Conservation (phyloP, 768 basidiomycete species). For the Leccinum ochraceum region DNA sequence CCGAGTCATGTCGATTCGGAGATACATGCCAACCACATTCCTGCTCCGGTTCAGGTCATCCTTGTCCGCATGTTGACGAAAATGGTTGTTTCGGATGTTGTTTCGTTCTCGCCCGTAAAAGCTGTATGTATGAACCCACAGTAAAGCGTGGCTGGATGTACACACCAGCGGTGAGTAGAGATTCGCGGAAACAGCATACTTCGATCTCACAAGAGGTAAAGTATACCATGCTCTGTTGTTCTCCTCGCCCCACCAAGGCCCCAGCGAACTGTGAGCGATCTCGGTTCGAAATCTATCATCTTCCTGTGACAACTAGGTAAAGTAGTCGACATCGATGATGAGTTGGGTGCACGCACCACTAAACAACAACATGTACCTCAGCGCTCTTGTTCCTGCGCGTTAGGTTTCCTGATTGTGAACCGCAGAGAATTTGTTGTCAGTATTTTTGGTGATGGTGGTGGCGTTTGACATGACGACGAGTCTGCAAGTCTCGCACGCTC, state of each 20-base stretch:
- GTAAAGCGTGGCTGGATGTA: no score
- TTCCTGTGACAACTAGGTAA: constrained; percentile 11
- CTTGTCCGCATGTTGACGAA: no score
- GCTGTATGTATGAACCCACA: constrained; percentile 4
- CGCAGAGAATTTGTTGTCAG: background rate
- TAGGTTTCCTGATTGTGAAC: background rate
- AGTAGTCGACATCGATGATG: background rate
- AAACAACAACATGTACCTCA: constrained; percentile 27
- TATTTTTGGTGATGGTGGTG: background rate
- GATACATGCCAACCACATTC: no score
- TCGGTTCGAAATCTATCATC: constrained; percentile 15
- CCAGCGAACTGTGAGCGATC: constrained; percentile 20
- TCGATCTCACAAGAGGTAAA: background rate
- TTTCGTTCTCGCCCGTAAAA: constrained; percentile 3
- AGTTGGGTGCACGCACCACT: constrained; percentile 18
- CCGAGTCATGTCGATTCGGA: no score
- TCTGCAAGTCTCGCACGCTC: background rate
- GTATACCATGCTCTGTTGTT: constrained; percentile 1
- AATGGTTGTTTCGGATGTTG: background rate
- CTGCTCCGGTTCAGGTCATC: no score
- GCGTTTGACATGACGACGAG: background rate
- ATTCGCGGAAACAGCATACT: constrained; percentile 1
- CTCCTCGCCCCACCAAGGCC: background rate
- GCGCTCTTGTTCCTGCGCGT: no score
- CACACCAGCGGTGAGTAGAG: constrained; percentile 3